Evolutionary conservation across 768 basidiomycete genomes (phyloP).

Genomic region (Lentinula guzmanii): DNA sequence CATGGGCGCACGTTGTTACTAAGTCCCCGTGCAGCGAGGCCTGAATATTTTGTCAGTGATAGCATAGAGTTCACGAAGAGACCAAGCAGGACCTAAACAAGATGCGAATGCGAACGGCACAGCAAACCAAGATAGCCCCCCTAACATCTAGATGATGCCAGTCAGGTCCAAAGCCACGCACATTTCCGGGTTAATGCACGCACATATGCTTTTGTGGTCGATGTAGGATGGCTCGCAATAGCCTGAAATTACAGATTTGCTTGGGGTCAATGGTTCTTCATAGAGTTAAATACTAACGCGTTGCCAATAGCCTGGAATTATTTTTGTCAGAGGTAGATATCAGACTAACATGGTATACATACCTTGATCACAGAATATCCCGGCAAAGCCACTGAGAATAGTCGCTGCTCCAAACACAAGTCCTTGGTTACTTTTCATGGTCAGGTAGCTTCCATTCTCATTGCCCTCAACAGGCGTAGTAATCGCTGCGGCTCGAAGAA

Average conservation of each 20-base stretch:
- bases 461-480: constrained; percentile 46
- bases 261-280: not conserved
- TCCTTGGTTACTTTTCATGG: constrained; percentile 47
- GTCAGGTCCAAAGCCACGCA: not conserved
- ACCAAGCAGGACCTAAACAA: constrained; percentile 26
- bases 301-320: constrained; percentile 44
- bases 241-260: constrained; percentile 22
- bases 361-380: constrained; percentile 49
- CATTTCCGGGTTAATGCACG: constrained; percentile 7
- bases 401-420: constrained; percentile 34
- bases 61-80: not conserved
- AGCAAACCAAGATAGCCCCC: constrained; percentile 53
- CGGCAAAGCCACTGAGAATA: constrained; percentile 36
- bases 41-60: not conserved
- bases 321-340: not conserved
- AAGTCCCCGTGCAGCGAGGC: constrained; percentile 31
- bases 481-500: constrained; percentile 38
- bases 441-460: constrained; percentile 44
- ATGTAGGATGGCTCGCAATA: constrained; percentile 43
- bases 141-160: constrained; percentile 35
- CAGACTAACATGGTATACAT: not conserved
- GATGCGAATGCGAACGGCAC: constrained; percentile 49
- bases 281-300: constrained; percentile 24
- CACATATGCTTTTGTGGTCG: constrained; percentile 47
- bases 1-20: constrained; percentile 20